Conservation (phyloP, 495 filamentous ascomycete species). For the Penicillium soppii region DNA sequence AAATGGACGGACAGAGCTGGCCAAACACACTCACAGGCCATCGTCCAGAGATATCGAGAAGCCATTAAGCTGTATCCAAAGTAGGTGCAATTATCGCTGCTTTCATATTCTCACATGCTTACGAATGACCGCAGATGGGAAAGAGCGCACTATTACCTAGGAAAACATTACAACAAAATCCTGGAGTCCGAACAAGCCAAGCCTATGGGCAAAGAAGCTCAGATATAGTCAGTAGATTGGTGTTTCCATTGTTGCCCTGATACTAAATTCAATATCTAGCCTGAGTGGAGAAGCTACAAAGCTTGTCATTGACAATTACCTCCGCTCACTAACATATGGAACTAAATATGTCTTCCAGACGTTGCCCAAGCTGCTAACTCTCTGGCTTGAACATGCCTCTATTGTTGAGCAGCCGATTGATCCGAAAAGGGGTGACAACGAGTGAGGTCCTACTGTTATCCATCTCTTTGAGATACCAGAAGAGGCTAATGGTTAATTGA, state of each 20-base stretch:
- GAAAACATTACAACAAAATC: slow-evolving; percentile 96
- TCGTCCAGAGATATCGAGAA: slow-evolving; percentile 75
- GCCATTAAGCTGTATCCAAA: slow-evolving; percentile 54
- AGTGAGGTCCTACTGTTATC: slow-evolving; percentile 31
- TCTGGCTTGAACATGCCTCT: slow-evolving; percentile 90
- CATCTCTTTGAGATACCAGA: neutral
- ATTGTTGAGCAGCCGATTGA: slow-evolving; percentile 67
- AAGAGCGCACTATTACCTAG: slow-evolving; percentile 94
- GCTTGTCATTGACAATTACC: slow-evolving; percentile 88
- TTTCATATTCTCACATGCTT: neutral
- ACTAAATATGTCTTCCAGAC: slow-evolving; percentile 96
- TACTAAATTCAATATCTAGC: slow-evolving; percentile 20
- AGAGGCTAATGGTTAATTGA: slow-evolving; percentile 5
- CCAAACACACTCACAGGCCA: slow-evolving; percentile 76
- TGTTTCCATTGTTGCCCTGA: neutral
- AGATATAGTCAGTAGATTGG: slow-evolving; percentile 43
- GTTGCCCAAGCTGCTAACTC: slow-evolving; percentile 80
- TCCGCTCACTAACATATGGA: slow-evolving; percentile 80
- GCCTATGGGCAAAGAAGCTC: slow-evolving; percentile 61
- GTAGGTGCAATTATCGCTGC: slow-evolving; percentile 13
- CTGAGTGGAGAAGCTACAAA: slow-evolving; percentile 78
- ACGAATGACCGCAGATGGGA: slow-evolving; percentile 66
- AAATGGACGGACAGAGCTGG: slow-evolving; percentile 95
- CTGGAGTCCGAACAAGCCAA: slow-evolving; percentile 83
- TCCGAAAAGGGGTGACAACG: slow-evolving; percentile 60